These are phyloP conservation scores for Podospora sp. DNA, from an alignment of 495 filamentous ascomycete genomes.

Conservation along the genomic window DNA sequence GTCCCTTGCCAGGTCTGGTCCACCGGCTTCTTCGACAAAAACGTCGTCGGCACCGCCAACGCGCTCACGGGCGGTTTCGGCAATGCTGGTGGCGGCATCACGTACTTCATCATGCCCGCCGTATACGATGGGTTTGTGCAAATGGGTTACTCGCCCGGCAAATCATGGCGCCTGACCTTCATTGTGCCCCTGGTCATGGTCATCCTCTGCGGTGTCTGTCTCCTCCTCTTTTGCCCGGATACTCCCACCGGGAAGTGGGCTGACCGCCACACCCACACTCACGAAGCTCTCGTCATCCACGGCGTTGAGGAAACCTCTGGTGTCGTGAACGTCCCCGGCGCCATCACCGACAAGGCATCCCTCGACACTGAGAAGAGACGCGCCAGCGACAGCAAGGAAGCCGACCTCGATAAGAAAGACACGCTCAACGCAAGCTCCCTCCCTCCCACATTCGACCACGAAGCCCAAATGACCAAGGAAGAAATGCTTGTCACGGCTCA, in stretches of 20 bases:
- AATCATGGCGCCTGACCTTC: slow-evolving; percentile 85
- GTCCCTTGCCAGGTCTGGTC: slow-evolving; percentile 97
- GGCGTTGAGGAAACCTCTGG: slow-evolving; percentile 36
- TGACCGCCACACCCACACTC: slow-evolving; percentile 61
- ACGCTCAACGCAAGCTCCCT: slow-evolving; percentile 31
- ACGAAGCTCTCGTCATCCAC: slow-evolving; percentile 48
- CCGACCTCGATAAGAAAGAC: slow-evolving; percentile 46
- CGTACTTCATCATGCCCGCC: slow-evolving; percentile 91
- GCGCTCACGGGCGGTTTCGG: slow-evolving; percentile 83
- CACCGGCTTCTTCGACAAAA: slow-evolving; percentile 95
- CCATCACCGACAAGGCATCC: slow-evolving; percentile 56
- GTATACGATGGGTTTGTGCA: slow-evolving; percentile 79
- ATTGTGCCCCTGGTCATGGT: slow-evolving; percentile 82
- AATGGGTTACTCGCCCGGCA: slow-evolving; percentile 59
- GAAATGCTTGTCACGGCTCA: slow-evolving; percentile 61
- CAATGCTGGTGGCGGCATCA: slow-evolving; percentile 88
- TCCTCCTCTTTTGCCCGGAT: slow-evolving; percentile 79
- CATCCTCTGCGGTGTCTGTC: slow-evolving; percentile 60
- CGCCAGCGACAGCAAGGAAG: slow-evolving; percentile 26
- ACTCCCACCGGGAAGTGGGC: slow-evolving; percentile 84
- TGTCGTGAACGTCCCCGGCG: slow-evolving; percentile 57
- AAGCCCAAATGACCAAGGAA: slow-evolving; percentile 56
- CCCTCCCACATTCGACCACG: slow-evolving; percentile 41
- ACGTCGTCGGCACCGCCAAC: slow-evolving; percentile 89
- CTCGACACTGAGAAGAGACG: slow-evolving; percentile 26